These are phyloP conservation scores for Inga oerstediana DNA, from an alignment of 306 rosid species.

Conservation along the genomic window DNA sequence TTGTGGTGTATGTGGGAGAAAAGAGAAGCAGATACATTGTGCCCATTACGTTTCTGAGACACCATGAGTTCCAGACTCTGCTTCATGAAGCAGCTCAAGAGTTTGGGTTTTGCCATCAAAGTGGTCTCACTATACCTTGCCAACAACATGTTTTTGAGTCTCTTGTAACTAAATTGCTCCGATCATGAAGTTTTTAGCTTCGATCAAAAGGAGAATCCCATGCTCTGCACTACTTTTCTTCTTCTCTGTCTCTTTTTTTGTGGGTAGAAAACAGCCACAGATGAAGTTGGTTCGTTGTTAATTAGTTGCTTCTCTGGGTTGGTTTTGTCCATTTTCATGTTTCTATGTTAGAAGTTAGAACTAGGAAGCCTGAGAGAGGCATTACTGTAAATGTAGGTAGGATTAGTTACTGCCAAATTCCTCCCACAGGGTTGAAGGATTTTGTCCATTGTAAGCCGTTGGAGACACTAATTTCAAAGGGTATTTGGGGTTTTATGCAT, in stretches of 20 bases:
- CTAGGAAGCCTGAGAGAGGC: neutral
- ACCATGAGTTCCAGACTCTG: neutral
- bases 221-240: neutral
- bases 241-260: neutral
- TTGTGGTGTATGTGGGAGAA: slow-evolving; percentile 12
- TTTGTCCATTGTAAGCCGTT: neutral
- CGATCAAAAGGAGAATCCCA: neutral
- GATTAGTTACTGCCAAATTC: neutral
- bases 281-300: neutral
- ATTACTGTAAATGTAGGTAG: neutral
- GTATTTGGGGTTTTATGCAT: neutral
- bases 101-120: slow-evolving; percentile 4
- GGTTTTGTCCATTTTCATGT: neutral
- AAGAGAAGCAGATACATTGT: slow-evolving; percentile 12
- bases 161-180: neutral
- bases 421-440: neutral
- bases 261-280: neutral
- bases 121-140: slow-evolving; percentile 13
- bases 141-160: slow-evolving; percentile 13
- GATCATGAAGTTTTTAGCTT: neutral
- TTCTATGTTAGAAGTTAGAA: neutral
- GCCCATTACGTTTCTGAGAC: slow-evolving; percentile 2
- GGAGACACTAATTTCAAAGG: neutral
- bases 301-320: neutral
- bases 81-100: slow-evolving; percentile 17